These are phyloP conservation scores for Naganishia vishniacii DNA, from an alignment of 768 basidiomycete genomes.

Conservation along the genomic window DNA sequence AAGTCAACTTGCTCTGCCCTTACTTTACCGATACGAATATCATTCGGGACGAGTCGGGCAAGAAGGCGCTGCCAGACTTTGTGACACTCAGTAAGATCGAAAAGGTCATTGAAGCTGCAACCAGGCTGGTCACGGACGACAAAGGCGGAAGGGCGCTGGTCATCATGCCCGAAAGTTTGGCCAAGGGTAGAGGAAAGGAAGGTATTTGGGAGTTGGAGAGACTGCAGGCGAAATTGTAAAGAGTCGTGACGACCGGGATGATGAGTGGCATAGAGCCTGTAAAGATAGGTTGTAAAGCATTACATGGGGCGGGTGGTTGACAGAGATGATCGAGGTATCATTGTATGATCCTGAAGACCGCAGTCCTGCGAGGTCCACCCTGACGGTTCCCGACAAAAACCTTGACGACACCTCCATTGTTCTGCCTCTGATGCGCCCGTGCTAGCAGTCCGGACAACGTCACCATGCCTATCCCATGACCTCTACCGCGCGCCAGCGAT, in stretches of 20 bases:
- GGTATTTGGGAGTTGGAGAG: constrained; percentile 19
- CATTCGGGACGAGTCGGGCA: constrained; percentile 14
- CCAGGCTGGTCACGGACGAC: constrained; percentile 23
- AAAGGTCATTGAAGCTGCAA: constrained; percentile 24
- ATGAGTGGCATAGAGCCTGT: background rate
- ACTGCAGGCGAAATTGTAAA: constrained; percentile 24
- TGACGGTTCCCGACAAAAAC: constrained; percentile 25
- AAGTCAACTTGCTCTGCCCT: constrained; percentile 24
- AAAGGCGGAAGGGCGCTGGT: constrained; percentile 24
- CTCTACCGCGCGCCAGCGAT: constrained; percentile 71
- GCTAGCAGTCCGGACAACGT: constrained; percentile 50
- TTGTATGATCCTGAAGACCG: constrained; percentile 24
- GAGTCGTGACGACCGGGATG: background rate
- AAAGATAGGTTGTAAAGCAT: background rate
- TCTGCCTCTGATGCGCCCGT: background rate
- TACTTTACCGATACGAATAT: constrained; percentile 26
- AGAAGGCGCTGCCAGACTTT: background rate
- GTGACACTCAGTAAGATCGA: constrained; percentile 23
- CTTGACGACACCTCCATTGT: constrained; percentile 11
- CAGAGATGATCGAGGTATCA: no score
- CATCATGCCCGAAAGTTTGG: constrained; percentile 19
- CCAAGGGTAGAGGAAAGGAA: constrained; percentile 20
- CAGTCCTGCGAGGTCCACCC: constrained; percentile 25
- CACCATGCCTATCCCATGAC: constrained; percentile 70
- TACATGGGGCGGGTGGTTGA: no score